These are phyloP conservation scores for Botrytis fabae DNA, from an alignment of 2,329 filamentous ascomycete species.

Conservation along the genomic window DNA sequence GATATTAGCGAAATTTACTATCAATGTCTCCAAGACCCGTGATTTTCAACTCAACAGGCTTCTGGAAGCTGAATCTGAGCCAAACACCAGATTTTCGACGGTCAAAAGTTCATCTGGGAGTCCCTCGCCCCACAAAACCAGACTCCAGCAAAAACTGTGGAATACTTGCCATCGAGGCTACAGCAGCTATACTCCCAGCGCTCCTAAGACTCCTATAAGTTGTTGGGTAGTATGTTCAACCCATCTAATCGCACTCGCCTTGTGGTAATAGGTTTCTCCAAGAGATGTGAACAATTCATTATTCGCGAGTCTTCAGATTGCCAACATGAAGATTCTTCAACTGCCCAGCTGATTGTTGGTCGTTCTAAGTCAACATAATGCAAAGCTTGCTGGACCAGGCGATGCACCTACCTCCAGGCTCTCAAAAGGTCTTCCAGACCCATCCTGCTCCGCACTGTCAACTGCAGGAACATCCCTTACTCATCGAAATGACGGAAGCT, in stretches of 20 bases:
- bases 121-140: background rate
- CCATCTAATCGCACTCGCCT: background rate
- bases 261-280: background rate
- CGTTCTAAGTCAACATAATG: background rate
- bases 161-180: background rate
- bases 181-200: background rate
- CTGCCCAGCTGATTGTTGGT: background rate
- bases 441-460: background rate
- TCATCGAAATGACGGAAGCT: background rate
- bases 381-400: background rate
- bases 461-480: background rate
- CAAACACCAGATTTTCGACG: background rate
- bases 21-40: background rate
- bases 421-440: background rate
- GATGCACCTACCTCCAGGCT: background rate
- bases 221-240: background rate
- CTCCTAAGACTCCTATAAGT: background rate
- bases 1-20: fast-evolving
- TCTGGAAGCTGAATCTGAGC: background rate
- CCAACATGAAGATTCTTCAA: background rate
- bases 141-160: background rate
- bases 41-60: background rate
- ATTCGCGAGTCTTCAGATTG: background rate
- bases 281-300: background rate
- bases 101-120: background rate